Evolutionary conservation across 1,284 basidiomycete genomes (phyloP), one percentile per base, ranked within the genome.

Genomic region (Somion occarium): DNA sequence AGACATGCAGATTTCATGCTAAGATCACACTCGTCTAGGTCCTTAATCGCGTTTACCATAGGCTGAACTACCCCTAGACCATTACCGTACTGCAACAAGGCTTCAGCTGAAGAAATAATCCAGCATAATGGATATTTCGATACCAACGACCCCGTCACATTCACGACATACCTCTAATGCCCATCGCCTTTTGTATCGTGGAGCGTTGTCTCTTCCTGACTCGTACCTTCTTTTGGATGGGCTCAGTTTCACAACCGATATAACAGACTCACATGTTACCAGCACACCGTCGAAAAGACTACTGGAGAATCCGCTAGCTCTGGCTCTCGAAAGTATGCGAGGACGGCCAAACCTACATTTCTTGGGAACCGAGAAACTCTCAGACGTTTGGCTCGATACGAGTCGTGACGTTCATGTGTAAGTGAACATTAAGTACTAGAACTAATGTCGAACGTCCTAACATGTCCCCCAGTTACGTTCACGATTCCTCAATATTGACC

Each of bases 291-390:
- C 30, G 1, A 66, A 63, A 11, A 57, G 66, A 18, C 68, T 90
- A 5, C 72, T 91, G 22, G 70, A 83, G 48, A 87, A 85, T 53
- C 82, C 83, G 0, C 70, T 90, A 9, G 83, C 87, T 1, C 65
- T 91, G 23, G 83, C 85, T 0, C 61, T 90, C 48, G 88, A 91
- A 67, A 88, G 80, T 65, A 87, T 91, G 85, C 83, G 85, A 42
- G 85, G 87, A n/a, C 69, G 85, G 34, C 83, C 82, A 1, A 76
- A 75, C 26, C 67, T 91, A 20, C 73, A 78, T 30, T 76, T 87
- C 52, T 68, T 81, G 46, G 83, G 80, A 1, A 72, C 72, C 1
- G 72, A 79, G 22, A 71, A 69, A 30, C 61, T 87, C 42, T 63
- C 69, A 25, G 78, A 83, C 38, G 62, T 85, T 0, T 81, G 76